Percentiles rank a stretch among this genome's conserved stretches.
These are phyloP conservation scores for Pigoraptor vietnamica DNA, from an alignment of 78 protist genomes.

Conservation along the genomic window DNA sequence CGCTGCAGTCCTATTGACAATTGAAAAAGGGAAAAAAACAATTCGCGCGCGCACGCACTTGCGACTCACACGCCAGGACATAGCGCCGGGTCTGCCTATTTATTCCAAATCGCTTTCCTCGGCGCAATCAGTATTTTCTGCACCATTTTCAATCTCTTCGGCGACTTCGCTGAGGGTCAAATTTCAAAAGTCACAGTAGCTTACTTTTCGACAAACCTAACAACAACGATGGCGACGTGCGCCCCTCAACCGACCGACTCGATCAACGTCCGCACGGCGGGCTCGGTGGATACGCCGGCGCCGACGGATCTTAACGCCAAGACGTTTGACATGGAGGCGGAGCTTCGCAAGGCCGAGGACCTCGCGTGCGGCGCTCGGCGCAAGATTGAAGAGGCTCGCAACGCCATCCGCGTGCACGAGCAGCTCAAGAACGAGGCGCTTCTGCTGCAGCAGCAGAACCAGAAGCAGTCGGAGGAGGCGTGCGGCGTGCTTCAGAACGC, in stretches of 20 bases:
- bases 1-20: background rate
- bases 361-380: background rate
- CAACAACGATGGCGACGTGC: background rate
- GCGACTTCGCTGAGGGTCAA: no score
- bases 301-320: background rate
- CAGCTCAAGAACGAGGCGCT: background rate
- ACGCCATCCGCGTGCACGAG: background rate
- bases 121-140: background rate
- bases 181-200: background rate
- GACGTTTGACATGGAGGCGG: background rate
- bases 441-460: background rate
- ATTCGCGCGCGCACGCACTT: background rate
- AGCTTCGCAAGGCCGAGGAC: background rate
- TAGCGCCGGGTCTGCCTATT: background rate
- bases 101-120: background rate
- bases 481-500: background rate
- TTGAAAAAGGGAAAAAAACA: background rate
- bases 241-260: background rate
- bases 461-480: background rate
- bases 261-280: background rate
- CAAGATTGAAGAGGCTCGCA: background rate
- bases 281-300: background rate
- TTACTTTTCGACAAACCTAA: background rate
- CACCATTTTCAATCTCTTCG: no score
- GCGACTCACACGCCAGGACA: background rate